Percentiles rank a stretch among this genome's conserved stretches.
These are phyloP conservation scores for Penicillium sp. DNA, from an alignment of 2,329 filamentous ascomycete genomes.

Conservation along the genomic window DNA sequence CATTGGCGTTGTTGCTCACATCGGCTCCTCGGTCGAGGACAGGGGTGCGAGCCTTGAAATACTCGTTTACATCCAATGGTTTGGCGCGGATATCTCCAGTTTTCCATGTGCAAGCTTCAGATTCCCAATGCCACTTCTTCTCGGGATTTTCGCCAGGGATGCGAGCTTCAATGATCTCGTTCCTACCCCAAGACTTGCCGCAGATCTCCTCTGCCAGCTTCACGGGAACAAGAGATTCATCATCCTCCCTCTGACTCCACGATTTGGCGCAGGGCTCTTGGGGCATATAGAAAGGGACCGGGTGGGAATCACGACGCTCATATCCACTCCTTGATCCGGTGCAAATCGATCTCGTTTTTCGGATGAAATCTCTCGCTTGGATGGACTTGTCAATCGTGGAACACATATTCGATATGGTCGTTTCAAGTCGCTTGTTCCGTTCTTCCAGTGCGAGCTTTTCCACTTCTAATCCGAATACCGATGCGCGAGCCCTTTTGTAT, in stretches of 20 bases:
- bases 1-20: neutral
- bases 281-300: too few relatives aligned
- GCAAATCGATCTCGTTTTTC: too few relatives aligned
- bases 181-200: neutral
- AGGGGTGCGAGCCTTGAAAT: neutral
- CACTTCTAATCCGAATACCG: neutral
- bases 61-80: neutral
- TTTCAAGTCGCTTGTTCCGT: neutral
- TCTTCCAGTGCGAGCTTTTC: neutral
- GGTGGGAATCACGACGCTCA: too few relatives aligned
- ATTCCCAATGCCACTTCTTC: too few relatives aligned
- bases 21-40: too few relatives aligned
- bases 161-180: neutral
- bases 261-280: too few relatives aligned
- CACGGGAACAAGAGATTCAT: neutral
- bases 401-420: too few relatives aligned
- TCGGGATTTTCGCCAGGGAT: neutral
- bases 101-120: too few relatives aligned
- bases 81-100: neutral
- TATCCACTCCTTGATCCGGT: too few relatives aligned
- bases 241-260: too few relatives aligned
- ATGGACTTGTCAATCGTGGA: too few relatives aligned
- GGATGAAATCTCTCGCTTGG: too few relatives aligned
- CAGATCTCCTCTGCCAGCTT: neutral
- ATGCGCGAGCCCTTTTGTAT: neutral